These are phyloP conservation scores for Senecio squalidus DNA, from an alignment of 140 eudicot species.

Conservation along the genomic window DNA sequence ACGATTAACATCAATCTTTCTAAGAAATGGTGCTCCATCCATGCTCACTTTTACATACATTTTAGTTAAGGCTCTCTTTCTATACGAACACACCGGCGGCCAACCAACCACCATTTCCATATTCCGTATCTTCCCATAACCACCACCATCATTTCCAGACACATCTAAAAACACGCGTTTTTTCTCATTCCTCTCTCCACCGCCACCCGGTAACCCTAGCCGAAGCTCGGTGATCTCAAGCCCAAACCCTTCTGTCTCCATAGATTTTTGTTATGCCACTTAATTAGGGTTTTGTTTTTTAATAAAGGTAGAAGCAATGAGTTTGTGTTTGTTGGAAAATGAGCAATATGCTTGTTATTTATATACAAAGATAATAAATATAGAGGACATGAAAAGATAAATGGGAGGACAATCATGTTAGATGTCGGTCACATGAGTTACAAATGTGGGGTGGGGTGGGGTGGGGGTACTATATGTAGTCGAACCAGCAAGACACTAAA, in stretches of 20 bases:
- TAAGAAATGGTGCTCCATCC: conserved; percentile 69
- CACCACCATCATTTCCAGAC: not conserved
- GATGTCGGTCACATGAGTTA: conserved; percentile 60
- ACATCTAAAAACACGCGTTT: conserved; percentile 41
- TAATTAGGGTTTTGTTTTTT: conserved; percentile 1
- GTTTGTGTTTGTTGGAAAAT: conserved; percentile 15
- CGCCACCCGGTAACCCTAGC: conserved; percentile 41
- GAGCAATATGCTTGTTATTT: conserved; percentile 17
- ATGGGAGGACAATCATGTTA: conserved; percentile 35
- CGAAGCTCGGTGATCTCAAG: conserved; percentile 58
- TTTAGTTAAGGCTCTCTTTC: conserved; percentile 33
- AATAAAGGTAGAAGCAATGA: not conserved
- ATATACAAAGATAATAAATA: conserved; percentile 1
- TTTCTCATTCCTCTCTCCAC: conserved; percentile 26
- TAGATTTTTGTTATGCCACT: not conserved
- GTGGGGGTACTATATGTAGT: conserved; percentile 12
- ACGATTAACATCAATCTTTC: conserved; percentile 42
- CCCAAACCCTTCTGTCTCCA: conserved; percentile 40
- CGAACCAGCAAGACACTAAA: conserved; percentile 20
- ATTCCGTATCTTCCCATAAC: not conserved
- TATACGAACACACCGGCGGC: conserved; percentile 64
- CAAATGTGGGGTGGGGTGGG: conserved; percentile 37
- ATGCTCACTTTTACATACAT: conserved; percentile 63
- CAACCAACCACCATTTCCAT: conserved; percentile 46
- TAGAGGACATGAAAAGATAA: conserved; percentile 25